Base-by-base conservation (phyloP, 306 rosid genomes). In the Macrotyloma uniflorum region DNA sequence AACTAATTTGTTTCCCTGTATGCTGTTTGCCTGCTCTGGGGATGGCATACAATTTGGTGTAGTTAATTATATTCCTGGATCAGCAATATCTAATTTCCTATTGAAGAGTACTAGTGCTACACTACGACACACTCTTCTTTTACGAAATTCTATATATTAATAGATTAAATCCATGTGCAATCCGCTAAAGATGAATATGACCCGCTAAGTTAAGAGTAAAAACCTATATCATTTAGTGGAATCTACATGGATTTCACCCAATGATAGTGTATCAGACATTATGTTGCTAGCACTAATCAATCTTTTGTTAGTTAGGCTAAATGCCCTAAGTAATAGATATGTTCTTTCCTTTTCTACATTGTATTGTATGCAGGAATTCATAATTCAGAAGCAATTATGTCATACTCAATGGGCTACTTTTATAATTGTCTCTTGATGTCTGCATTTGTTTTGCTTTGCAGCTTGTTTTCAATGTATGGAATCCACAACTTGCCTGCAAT, bases 401-500 rank as follows among this genome's bases (percentile, higher is more conserved):
- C 61, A 33, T 76, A 13, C 28, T 8, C 38, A 46, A 12, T 24
- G 18, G 55, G 49, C 76, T 33, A 47, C 14, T n/a, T 23, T 45
- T 38, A 19, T 24, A 77, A 70, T 46, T 74, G 23, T 53, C 15
- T 61, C 46, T 61, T 74, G 57, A 70, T 54, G n/a, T 50, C 22
- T 30, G 5, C 46, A 0, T 76, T 42, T 67, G 35, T 84, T 47
- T 55, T 77, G 24, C 58, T 22, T 42, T 80, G 85, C 88, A 93
- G 98, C 79, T 75, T 89, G 62, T 88, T 87, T 83, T 93, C 98
- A 70, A 88, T 80, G 80, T 85, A 88, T 78, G 92, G 97, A 68
- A 88, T 93, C 75, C 89, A 83, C 78, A 86, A 97, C 82, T 67
- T 90, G 82, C 98, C 98, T 3, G 84, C 98, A 7, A 68, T 93